These are phyloP conservation scores for Monosporozyma aerobia DNA, from an alignment of 805 yeast species.

Conservation along the genomic window DNA sequence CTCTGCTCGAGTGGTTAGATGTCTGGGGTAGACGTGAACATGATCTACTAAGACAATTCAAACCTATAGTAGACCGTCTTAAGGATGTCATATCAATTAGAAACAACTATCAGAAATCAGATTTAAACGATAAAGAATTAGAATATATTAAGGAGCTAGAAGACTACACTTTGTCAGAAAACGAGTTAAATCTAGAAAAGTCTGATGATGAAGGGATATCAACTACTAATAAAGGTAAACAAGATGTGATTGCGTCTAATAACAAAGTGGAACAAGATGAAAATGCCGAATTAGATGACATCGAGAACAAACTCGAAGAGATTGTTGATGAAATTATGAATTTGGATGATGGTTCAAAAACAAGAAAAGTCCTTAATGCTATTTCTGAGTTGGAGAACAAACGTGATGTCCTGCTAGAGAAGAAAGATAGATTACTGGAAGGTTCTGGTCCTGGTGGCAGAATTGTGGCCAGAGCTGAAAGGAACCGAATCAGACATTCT, in stretches of 20 bases:
- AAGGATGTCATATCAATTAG: constrained; percentile 47
- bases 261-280: neutral
- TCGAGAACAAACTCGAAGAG: constrained; percentile 22
- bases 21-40: constrained; percentile 70
- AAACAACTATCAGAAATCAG: constrained; percentile 43
- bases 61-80: constrained; percentile 11
- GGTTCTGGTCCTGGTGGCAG: constrained; percentile 16
- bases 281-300: constrained; percentile 7
- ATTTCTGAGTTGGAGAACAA: constrained; percentile 25
- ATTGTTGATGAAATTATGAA: constrained; percentile 33
- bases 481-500: constrained; percentile 11
- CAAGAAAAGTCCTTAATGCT: constrained; percentile 17
- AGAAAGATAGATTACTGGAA: constrained; percentile 11
- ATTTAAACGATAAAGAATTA: constrained; percentile 35
- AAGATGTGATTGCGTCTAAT: neutral
- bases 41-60: constrained; percentile 46
- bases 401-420: constrained; percentile 18
- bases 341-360: constrained; percentile 29
- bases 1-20: constrained; percentile 56
- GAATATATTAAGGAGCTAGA: constrained; percentile 34
- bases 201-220: constrained; percentile 4
- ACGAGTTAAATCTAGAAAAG: constrained; percentile 21
- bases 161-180: constrained; percentile 29
- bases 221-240: neutral
- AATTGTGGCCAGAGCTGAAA: constrained; percentile 17